Base-by-base conservation (phyloP, 306 rosid species). In the Fagus sylvatica region DNA sequence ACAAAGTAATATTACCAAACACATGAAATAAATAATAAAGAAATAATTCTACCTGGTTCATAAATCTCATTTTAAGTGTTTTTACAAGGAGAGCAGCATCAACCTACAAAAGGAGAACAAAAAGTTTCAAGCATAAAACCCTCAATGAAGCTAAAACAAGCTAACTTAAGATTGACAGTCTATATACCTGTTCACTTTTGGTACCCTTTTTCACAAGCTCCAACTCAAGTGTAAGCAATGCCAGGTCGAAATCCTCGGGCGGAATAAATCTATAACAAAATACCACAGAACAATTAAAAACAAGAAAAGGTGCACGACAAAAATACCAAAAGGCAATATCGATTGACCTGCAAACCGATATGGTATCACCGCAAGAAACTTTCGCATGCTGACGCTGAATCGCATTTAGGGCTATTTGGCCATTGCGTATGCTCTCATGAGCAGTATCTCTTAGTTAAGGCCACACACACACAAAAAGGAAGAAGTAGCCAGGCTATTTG, bases 331-430 rank as follows among this genome's bases (percentile, higher is more conserved):
- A 65, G 41, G 53, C 28, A 62, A 41, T 64, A 61, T 51, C 33
- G 60, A 74, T 82, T 49, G 84, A 93, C 98, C 90, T 82, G 77
- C 74, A 75, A 79, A 88, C 88, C 34, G 87, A 48, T 51, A 93
- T 51, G 7, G 72, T 55, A 73, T 95, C 98, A 22, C 87, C 96
- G 30, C 86, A 43, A 60, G 98, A 95, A 82, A 95, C 96, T 70
- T 71, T 91, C 42, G 85, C 93, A 85, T 91, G 78, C 3, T 97
- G 90, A 70, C 98, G 91, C 64, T 95, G 98, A 76, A 91, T 91
- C n/a, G n/a, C n/a, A n/a, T n/a, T n/a, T n/a, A n/a, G n/a, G n/a
- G n/a, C n/a, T n/a, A n/a, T n/a, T n/a, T 7, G 77, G 19, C 93
- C 98, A 40, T 51, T 78, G 70, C 83, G 74, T 74, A 95, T 59